Conservation (phyloP, 192 early-diverging fungal genomes). For the Phlyctochytrium bullatum region DNA sequence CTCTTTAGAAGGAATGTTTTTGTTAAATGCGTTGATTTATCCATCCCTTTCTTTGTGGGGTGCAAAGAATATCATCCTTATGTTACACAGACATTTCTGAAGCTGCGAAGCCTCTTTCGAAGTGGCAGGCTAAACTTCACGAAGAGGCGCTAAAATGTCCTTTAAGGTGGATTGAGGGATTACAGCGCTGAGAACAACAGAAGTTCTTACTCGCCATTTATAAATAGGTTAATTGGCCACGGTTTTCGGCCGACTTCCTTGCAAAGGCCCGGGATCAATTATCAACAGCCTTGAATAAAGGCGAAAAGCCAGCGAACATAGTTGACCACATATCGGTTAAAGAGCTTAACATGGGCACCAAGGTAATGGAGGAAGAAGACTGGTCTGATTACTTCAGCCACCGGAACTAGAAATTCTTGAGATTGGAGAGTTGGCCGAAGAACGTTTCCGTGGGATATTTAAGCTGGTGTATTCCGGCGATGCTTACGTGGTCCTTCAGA, state of each 20-base stretch:
- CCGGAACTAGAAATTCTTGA: slow-evolving; percentile 98
- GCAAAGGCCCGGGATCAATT: slow-evolving; percentile 82
- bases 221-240: slow-evolving; percentile 62
- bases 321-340: slow-evolving; percentile 89
- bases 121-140: no score
- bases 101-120: no score
- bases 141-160: neutral
- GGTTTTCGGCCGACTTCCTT: slow-evolving; percentile 84
- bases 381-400: slow-evolving; percentile 45
- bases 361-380: slow-evolving; percentile 33
- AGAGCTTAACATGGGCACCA: slow-evolving; percentile 93
- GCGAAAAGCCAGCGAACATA: slow-evolving; percentile 88
- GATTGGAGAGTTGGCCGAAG: slow-evolving; percentile 91
- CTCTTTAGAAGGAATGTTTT: no score
- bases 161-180: neutral
- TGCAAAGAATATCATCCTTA: neutral
- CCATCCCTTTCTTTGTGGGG: neutral
- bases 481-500: slow-evolving; percentile 86
- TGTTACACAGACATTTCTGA: no score
- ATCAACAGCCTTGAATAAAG: slow-evolving; percentile 89
- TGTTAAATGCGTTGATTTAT: neutral
- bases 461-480: slow-evolving; percentile 92
- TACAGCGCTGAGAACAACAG: no score
- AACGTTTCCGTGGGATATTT: slow-evolving; percentile 94
- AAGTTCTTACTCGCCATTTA: no score